phyloP scores from a whole-genome alignment of 2,329 filamentous ascomycete genomes.

The Sordariomycetes sp. region DNA sequence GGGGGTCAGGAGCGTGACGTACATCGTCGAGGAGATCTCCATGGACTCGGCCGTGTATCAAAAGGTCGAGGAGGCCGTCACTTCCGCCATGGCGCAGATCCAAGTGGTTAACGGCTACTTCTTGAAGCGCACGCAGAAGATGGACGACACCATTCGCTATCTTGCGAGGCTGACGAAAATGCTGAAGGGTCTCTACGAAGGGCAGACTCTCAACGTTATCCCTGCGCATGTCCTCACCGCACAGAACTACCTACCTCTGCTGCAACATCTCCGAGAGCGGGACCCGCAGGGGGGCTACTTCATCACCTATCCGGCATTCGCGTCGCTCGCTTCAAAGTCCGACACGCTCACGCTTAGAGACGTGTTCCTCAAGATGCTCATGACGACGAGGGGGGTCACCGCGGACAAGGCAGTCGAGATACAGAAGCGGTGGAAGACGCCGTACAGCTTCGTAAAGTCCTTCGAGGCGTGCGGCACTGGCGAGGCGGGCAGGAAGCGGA shows the following conservation, averaged over 20 bases:
- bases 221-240: constrained; percentile 50
- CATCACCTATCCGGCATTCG: constrained; percentile 59
- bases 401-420: constrained; percentile 71
- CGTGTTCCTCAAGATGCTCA: constrained; percentile 72
- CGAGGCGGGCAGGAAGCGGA: constrained; percentile 38
- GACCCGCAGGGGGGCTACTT: constrained; percentile 38
- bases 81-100: constrained; percentile 62
- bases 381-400: constrained; percentile 64
- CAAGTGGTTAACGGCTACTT: constrained; percentile 72
- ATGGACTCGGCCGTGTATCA: constrained; percentile 39
- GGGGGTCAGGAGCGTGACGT: constrained; percentile 64
- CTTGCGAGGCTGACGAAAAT: constrained; percentile 58
- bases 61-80: constrained; percentile 52
- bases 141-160: constrained; percentile 70
- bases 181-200: constrained; percentile 52
- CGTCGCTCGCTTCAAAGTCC: constrained; percentile 61
- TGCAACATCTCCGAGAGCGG: constrained; percentile 42
- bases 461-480: constrained; percentile 41
- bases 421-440: constrained; percentile 66
- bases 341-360: constrained; percentile 62
- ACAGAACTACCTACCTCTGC: constrained; percentile 50
- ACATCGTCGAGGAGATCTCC: constrained; percentile 62
- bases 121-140: constrained; percentile 59
- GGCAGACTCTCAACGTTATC: constrained; percentile 44
- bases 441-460: constrained; percentile 56